Conservation (phyloP, 768 basidiomycete species). For the Leccinum imitatum region DNA sequence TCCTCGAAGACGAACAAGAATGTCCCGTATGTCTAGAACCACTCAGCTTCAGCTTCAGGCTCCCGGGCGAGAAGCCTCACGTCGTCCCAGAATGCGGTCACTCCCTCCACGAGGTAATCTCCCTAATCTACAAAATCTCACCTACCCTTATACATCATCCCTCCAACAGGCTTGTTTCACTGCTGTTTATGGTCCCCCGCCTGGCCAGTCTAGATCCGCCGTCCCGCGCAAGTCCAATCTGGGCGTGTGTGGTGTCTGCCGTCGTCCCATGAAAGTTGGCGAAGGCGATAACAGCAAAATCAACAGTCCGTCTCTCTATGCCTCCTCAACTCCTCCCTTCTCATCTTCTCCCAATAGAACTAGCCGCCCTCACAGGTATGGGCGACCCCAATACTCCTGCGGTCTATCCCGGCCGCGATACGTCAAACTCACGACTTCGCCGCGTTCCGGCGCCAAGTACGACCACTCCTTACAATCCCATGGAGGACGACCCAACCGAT, state of each 20-base stretch:
- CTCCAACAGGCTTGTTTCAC: slow-evolving; percentile 85
- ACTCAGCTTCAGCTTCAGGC: slow-evolving; percentile 85
- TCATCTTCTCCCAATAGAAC: slow-evolving; percentile 53
- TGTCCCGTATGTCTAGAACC: slow-evolving; percentile 98
- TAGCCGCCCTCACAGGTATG: slow-evolving; percentile 92
- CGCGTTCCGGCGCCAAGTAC: slow-evolving; percentile 25
- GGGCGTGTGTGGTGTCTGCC: slow-evolving; percentile 96
- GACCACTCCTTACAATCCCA: slow-evolving; percentile 54
- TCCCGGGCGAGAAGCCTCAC: slow-evolving; percentile 96
- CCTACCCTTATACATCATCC: slow-evolving; percentile 8
- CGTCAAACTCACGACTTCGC: slow-evolving; percentile 38
- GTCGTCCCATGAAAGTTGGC: slow-evolving; percentile 93
- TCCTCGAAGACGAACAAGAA: slow-evolving; percentile 76
- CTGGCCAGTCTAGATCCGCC: slow-evolving; percentile 52
- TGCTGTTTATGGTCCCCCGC: slow-evolving; percentile 91
- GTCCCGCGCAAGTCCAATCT: slow-evolving; percentile 72
- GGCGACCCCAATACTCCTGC: slow-evolving; percentile 55
- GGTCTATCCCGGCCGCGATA: slow-evolving; percentile 71
- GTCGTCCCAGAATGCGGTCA: slow-evolving; percentile 98
- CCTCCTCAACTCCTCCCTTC: not conserved
- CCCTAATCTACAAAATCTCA: not conserved
- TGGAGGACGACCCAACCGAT: slow-evolving; percentile 85
- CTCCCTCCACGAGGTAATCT: slow-evolving; percentile 84
- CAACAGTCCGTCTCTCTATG: slow-evolving; percentile 67
- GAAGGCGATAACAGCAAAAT: slow-evolving; percentile 80